These are phyloP conservation scores for Scheffersomyces segobiensis DNA, from an alignment of 1,139 yeast species.

Conservation along the genomic window DNA sequence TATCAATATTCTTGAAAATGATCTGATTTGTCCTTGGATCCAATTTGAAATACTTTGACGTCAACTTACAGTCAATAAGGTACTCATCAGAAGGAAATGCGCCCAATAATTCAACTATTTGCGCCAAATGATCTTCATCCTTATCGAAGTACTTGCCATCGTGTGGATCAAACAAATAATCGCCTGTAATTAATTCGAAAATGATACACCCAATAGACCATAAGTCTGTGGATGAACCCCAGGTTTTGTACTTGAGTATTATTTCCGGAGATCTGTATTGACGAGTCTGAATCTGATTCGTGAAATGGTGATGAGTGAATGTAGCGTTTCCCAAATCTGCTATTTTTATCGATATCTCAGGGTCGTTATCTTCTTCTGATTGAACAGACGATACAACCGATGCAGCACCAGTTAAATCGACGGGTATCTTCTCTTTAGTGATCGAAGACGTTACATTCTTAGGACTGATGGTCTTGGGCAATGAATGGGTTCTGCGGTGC, in stretches of 20 bases:
- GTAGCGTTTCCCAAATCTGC: slow-evolving; percentile 91
- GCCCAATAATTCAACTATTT: slow-evolving; percentile 68
- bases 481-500: not conserved
- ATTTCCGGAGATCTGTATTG: slow-evolving; percentile 87
- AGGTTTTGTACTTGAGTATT: slow-evolving; percentile 57
- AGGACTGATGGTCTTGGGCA: not conserved
- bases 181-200: slow-evolving; percentile 82
- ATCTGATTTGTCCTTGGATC: slow-evolving; percentile 40
- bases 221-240: slow-evolving; percentile 85
- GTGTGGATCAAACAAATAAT: slow-evolving; percentile 80
- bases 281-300: slow-evolving; percentile 83
- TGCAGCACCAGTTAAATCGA: not conserved
- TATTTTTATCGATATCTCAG: slow-evolving; percentile 46
- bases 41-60: slow-evolving; percentile 53
- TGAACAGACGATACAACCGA: not conserved
- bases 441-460: not conserved
- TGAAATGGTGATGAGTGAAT: slow-evolving; percentile 69
- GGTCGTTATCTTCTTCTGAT: slow-evolving; percentile 1
- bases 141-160: slow-evolving; percentile 61
- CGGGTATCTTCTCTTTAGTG: not conserved
- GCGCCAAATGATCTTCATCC: slow-evolving; percentile 87
- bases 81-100: slow-evolving; percentile 52
- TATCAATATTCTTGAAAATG: slow-evolving; percentile 56
- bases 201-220: slow-evolving; percentile 85
- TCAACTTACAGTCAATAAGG: slow-evolving; percentile 51